phyloP scores from a whole-genome alignment of 1,139 yeast species.

The Saccharomycopsis hybrid region DNA sequence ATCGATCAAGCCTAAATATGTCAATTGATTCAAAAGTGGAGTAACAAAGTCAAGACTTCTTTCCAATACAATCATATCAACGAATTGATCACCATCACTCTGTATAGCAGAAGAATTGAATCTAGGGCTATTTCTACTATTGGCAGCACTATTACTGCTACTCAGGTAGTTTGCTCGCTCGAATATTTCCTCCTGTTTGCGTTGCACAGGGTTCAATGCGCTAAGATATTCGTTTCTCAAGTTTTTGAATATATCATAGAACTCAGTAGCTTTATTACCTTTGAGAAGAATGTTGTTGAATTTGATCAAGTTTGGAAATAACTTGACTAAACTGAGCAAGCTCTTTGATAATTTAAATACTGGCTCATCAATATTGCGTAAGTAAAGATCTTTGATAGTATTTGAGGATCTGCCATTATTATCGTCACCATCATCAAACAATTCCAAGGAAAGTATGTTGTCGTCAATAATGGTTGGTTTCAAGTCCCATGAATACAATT shows the following conservation, averaged over 20 bases:
- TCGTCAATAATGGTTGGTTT: conserved; percentile 22
- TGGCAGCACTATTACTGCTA: conserved; percentile 28
- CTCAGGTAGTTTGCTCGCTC: conserved; percentile 25
- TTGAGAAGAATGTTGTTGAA: conserved; percentile 39
- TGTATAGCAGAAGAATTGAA: conserved; percentile 24
- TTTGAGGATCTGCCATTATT: too few relatives aligned
- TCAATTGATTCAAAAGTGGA: conserved; percentile 67
- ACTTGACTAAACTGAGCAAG: conserved; percentile 24
- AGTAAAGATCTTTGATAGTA: conserved; percentile 28
- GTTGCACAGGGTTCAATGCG: conserved; percentile 26
- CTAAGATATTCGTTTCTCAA: conserved; percentile 28
- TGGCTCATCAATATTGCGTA: conserved; percentile 32
- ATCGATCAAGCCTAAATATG: conserved; percentile 76
- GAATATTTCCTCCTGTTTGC: conserved; percentile 24
- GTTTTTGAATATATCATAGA: conserved; percentile 33
- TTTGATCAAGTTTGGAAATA: conserved; percentile 33
- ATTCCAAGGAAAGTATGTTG: conserved; percentile 27
- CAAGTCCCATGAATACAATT: conserved; percentile 26
- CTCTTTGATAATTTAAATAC: conserved; percentile 35
- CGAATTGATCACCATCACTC: conserved; percentile 30
- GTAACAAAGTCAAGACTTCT: conserved; percentile 69
- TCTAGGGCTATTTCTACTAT: conserved; percentile 6
- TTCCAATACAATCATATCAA: conserved; percentile 68
- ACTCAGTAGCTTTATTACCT: conserved; percentile 38
- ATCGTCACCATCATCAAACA: neutral